Evolutionary conservation across 768 basidiomycete genomes (phyloP).

Genomic region (Pulveroboletus frians): DNA sequence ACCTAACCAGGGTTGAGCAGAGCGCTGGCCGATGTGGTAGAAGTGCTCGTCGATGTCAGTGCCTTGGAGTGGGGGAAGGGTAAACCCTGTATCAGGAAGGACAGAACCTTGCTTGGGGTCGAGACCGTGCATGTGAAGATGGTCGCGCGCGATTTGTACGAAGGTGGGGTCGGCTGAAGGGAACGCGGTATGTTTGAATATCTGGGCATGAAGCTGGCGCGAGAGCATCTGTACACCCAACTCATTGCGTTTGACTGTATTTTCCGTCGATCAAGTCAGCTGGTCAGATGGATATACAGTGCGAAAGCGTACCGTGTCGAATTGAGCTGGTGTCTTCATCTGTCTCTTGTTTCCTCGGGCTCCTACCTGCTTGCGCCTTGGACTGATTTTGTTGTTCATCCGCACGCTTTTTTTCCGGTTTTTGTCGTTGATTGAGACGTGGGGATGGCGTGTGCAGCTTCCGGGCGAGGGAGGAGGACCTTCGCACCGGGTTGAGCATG

Average conservation of each 20-base stretch:
- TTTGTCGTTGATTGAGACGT: constrained; percentile 13
- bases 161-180: constrained; percentile 55
- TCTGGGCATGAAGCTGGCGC: constrained; percentile 69
- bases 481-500: constrained; percentile 18
- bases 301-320: constrained; percentile 9
- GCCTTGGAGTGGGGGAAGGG: constrained; percentile 82
- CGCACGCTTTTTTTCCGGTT: not conserved
- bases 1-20: constrained; percentile 73
- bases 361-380: not conserved
- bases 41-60: constrained; percentile 84
- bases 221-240: constrained; percentile 94
- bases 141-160: constrained; percentile 72
- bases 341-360: not conserved
- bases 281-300: not conserved
- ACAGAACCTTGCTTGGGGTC: constrained; percentile 75
- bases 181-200: constrained; percentile 69
- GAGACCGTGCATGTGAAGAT: constrained; percentile 77
- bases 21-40: constrained; percentile 62
- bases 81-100: constrained; percentile 74
- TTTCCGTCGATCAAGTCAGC: not conserved
- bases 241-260: constrained; percentile 67
- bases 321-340: not conserved
- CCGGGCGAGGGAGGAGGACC: constrained; percentile 11
- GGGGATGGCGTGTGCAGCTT: constrained; percentile 11
- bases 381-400: not conserved